A percentile compares a stretch with the other conserved stretches of the same genome.
Evolutionary conservation across 768 basidiomycete genomes (phyloP).

Genomic region (Tephrocybe sp.): DNA sequence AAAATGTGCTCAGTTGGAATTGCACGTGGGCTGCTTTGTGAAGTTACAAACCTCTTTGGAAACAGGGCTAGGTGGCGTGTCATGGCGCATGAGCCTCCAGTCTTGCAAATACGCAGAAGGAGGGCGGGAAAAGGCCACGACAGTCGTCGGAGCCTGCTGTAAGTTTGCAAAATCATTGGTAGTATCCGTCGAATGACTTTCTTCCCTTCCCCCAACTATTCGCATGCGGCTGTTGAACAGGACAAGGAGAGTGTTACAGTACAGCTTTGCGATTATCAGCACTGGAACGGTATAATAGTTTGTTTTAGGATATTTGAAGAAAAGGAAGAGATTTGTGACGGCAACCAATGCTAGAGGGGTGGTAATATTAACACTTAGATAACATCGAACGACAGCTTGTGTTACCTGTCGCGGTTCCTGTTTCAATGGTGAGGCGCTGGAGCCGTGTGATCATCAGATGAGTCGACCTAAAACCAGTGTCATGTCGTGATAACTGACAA

Average conservation of each 20-base stretch:
- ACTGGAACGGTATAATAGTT: constrained; percentile 25
- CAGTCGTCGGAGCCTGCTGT: background rate
- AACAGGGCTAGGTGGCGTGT: background rate
- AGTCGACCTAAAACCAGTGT: constrained; percentile 24
- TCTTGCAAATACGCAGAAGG: constrained; percentile 15
- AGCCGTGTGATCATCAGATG: constrained; percentile 22
- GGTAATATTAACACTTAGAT: background rate
- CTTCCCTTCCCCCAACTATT: constrained; percentile 22
- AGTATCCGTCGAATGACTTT: background rate
- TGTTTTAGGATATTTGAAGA: constrained; percentile 24
- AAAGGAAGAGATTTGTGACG: constrained; percentile 23
- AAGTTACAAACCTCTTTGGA: constrained; percentile 1
- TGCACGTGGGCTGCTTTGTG: no score
- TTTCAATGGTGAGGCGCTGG: constrained; percentile 27
- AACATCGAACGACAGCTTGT: background rate
- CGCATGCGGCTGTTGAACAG: constrained; percentile 28
- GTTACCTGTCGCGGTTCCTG: constrained; percentile 26
- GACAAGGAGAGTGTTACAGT: constrained; percentile 29
- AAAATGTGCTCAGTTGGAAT: no score
- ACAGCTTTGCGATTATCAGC: constrained; percentile 26
- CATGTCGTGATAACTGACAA: constrained; percentile 19
- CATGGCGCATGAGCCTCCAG: background rate
- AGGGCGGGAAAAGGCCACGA: constrained; percentile 11
- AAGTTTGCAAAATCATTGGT: constrained; percentile 7
- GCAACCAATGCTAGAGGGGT: constrained; percentile 24